Percentiles rank a stretch among this genome's conserved stretches.
phyloP scores from a whole-genome alignment of 352 stramenopile genomes.

The Phytophthora pini region DNA sequence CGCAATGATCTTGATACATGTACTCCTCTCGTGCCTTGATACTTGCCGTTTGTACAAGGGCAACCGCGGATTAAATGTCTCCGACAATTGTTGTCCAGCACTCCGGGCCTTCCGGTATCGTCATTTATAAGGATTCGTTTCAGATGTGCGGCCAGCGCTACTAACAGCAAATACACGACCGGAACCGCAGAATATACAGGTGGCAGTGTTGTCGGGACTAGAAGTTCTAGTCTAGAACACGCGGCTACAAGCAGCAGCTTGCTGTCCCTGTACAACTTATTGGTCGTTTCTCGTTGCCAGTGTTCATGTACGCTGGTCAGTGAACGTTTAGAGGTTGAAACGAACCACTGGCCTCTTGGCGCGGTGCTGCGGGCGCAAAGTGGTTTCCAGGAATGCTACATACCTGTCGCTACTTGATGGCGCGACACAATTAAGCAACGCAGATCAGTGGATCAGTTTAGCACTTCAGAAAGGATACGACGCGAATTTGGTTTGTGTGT shows the following conservation, averaged over 20 bases:
- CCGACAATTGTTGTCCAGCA: not conserved
- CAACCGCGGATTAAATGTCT: not conserved
- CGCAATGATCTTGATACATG: not conserved
- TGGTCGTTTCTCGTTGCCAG: too few species aligned
- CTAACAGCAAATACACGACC: slow-evolving; percentile 16
- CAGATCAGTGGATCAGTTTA: not conserved
- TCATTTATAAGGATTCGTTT: slow-evolving; percentile 8
- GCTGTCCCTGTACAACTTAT: too few species aligned
- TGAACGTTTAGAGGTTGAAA: not conserved
- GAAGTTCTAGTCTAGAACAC: not conserved
- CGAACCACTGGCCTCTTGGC: not conserved
- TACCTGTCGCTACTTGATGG: not conserved
- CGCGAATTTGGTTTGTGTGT: too few species aligned
- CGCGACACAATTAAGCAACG: not conserved
- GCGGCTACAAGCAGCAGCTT: not conserved
- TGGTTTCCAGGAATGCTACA: too few species aligned
- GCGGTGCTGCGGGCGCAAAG: too few species aligned
- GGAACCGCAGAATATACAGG: slow-evolving; percentile 7
- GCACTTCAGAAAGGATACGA: too few species aligned
- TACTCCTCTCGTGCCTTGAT: not conserved
- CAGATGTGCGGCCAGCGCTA: slow-evolving; percentile 17
- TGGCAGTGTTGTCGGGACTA: slow-evolving; percentile 2
- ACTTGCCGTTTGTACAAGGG: not conserved
- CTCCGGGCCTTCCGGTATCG: not conserved
- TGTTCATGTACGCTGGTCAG: too few species aligned